phyloP scores from a whole-genome alignment of 139 green algal species.

The Ostreobium quekettii region DNA sequence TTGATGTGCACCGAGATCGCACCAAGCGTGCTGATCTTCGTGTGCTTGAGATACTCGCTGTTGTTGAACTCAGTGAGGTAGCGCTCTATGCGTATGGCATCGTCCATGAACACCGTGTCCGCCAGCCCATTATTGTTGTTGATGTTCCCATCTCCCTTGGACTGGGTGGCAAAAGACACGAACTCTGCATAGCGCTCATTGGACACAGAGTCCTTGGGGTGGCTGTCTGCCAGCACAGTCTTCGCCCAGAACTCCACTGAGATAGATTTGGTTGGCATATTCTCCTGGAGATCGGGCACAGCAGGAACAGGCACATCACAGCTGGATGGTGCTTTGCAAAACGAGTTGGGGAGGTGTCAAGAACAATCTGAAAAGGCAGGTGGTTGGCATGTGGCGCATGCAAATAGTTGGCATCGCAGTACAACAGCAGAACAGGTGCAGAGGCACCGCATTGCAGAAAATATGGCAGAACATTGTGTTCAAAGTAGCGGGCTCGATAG shows the following conservation, averaged over 20 bases:
- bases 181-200: slow-evolving; percentile 35
- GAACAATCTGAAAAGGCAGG: too few species aligned
- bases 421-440: too few species aligned
- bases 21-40: slow-evolving; percentile 38
- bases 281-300: too few species aligned
- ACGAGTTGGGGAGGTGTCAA: too few species aligned
- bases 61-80: slow-evolving; percentile 32
- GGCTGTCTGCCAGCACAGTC: slow-evolving; percentile 15
- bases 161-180: slow-evolving; percentile 10
- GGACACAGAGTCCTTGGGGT: not conserved
- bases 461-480: too few species aligned
- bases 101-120: slow-evolving; percentile 50
- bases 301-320: too few species aligned
- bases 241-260: slow-evolving; percentile 74
- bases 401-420: too few species aligned
- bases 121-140: slow-evolving; percentile 7
- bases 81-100: slow-evolving; percentile 73
- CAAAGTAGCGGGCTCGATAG: too few species aligned
- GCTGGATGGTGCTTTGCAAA: too few species aligned
- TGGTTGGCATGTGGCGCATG: too few species aligned
- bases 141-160: not conserved
- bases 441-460: too few species aligned
- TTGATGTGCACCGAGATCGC: slow-evolving; percentile 75
- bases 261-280: slow-evolving; percentile 40
- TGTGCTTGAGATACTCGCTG: slow-evolving; percentile 19